Evolutionary conservation across 495 filamentous ascomycete species (phyloP).

Genomic region (Podospora sp.): DNA sequence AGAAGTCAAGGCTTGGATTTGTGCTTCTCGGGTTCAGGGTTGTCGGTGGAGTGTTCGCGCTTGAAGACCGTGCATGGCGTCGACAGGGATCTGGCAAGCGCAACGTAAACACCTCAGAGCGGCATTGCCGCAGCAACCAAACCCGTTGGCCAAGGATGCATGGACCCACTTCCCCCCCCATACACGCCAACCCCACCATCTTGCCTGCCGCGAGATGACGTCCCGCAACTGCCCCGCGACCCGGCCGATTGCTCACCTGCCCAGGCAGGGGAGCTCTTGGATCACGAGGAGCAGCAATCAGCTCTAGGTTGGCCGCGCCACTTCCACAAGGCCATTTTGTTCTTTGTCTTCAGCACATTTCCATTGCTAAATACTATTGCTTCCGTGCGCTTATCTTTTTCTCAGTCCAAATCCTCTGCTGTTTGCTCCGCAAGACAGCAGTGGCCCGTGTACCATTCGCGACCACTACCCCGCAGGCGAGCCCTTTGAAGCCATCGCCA

Average conservation of each 20-base stretch:
- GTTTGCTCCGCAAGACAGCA: neutral
- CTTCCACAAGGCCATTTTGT: neutral
- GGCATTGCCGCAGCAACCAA: conserved; percentile 11
- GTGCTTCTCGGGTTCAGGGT: conserved; percentile 13
- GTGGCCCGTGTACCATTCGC: no score
- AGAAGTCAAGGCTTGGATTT: neutral
- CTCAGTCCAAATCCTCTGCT: neutral
- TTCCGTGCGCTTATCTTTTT: neutral
- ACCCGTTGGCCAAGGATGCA: conserved; percentile 3
- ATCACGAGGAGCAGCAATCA: conserved; percentile 13
- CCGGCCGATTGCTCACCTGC: neutral
- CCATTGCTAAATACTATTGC: neutral
- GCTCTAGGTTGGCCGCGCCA: neutral
- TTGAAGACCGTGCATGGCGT: conserved; percentile 17
- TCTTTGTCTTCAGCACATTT: neutral
- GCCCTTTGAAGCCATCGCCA: conserved; percentile 10
- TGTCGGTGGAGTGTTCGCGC: conserved; percentile 15
- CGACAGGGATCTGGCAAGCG: neutral
- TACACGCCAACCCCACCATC: neutral
- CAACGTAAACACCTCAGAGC: conserved; percentile 7
- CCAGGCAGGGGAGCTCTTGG: neutral
- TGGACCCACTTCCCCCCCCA: conserved; percentile 3
- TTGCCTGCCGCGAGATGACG: conserved; percentile 27
- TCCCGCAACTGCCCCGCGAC: conserved; percentile 7
- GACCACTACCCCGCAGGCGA: neutral